Conservation (phyloP, 192 early-diverging fungal species). For the Coemansia javaensis region DNA sequence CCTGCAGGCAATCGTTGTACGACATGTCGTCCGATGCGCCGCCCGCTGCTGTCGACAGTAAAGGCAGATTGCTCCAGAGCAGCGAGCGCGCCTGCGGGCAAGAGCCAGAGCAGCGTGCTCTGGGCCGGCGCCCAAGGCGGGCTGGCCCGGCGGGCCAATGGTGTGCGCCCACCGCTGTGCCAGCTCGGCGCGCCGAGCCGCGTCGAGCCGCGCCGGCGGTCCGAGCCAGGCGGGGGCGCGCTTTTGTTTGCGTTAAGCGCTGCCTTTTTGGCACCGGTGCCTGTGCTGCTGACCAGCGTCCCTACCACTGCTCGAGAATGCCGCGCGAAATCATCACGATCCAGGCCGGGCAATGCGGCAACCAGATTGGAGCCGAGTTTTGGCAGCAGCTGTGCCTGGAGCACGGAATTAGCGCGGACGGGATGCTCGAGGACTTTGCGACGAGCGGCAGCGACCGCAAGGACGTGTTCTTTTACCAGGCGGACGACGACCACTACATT, state of each 20-base stretch:
- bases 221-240: too few species aligned
- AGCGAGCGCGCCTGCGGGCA: too few species aligned
- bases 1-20: constrained; percentile 63
- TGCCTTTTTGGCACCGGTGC: too few species aligned
- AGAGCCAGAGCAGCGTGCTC: too few species aligned
- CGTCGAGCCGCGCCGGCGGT: too few species aligned
- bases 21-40: constrained; percentile 14
- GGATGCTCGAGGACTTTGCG: constrained; percentile 88
- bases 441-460: constrained; percentile 87
- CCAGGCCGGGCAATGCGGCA: constrained; percentile 96
- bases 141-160: too few species aligned
- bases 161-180: too few species aligned
- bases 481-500: constrained; percentile 99
- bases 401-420: constrained; percentile 93
- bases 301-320: constrained; percentile 40
- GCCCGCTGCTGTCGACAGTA: background rate
- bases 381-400: constrained; percentile 91
- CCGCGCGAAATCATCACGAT: constrained; percentile 95
- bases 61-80: too few species aligned
- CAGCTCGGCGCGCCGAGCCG: too few species aligned
- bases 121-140: too few species aligned
- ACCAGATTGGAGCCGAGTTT: constrained; percentile 96
- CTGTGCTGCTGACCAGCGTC: too few species aligned
- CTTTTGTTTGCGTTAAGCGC: too few species aligned
- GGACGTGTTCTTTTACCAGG: constrained; percentile 99